These are phyloP conservation scores for Beauveria pseudobassiana DNA, from an alignment of 2,329 filamentous ascomycete genomes.

Conservation along the genomic window DNA sequence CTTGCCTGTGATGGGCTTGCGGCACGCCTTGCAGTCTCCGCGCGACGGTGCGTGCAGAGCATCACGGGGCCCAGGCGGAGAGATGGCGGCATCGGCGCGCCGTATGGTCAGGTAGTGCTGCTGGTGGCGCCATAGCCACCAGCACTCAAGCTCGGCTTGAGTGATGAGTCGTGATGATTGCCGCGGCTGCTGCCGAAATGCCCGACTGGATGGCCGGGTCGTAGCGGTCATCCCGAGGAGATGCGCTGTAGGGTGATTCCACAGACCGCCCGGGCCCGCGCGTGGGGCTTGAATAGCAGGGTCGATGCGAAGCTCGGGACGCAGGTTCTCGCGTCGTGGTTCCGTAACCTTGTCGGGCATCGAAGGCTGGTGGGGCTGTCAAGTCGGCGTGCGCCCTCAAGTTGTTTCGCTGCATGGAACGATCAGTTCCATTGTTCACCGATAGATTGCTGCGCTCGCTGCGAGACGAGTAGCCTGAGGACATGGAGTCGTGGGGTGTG, in stretches of 20 bases:
- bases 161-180: not conserved
- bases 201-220: constrained; percentile 19
- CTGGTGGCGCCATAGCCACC: constrained; percentile 6
- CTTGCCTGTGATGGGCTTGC: constrained; percentile 73
- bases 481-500: constrained; percentile 57
- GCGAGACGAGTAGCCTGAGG: constrained; percentile 55
- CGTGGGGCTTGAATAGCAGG: constrained; percentile 21
- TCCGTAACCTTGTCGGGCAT: constrained; percentile 40
- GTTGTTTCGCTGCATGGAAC: constrained; percentile 16
- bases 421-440: constrained; percentile 43
- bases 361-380: not conserved
- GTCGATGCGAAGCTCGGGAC: constrained; percentile 27
- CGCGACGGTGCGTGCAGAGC: constrained; percentile 42
- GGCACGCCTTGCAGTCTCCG: constrained; percentile 78
- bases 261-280: constrained; percentile 19
- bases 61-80: constrained; percentile 30
- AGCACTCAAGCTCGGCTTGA: constrained; percentile 12
- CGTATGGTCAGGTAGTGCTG: not conserved
- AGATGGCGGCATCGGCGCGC: constrained; percentile 15
- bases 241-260: constrained; percentile 22
- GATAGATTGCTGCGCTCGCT: constrained; percentile 51
- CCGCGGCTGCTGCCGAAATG: constrained; percentile 4
- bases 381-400: not conserved
- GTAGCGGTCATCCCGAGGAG: constrained; percentile 17
- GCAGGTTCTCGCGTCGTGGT: constrained; percentile 28